Evolutionary conservation across 2,329 filamentous ascomycete genomes (phyloP).

Genomic region (Cladobotryum mycophilum): DNA sequence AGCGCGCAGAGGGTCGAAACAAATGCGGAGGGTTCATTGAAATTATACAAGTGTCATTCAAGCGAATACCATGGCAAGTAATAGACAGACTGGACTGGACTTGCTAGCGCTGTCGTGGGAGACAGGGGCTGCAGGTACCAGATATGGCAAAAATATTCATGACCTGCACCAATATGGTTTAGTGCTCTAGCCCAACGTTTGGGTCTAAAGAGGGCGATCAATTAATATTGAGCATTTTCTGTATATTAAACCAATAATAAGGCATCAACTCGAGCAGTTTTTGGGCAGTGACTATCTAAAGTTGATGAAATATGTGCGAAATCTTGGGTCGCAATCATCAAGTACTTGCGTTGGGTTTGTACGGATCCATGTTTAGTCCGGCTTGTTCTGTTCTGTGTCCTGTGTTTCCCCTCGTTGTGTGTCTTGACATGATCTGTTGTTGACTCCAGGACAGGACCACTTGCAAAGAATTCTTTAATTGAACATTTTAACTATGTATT

Average conservation of each 20-base stretch:
- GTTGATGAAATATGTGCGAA: no score
- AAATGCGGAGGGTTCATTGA: conserved; percentile 9
- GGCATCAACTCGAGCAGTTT: background rate
- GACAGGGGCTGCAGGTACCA: conserved; percentile 11
- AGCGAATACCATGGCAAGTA: background rate
- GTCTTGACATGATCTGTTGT: no score
- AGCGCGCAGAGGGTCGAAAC: conserved; percentile 2
- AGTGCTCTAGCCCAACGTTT: conserved; percentile 1
- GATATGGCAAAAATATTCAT: background rate
- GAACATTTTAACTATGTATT: no score
- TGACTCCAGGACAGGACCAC: no score
- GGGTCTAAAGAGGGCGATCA: background rate
- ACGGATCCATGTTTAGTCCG: no score
- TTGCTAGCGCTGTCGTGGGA: conserved; percentile 8
- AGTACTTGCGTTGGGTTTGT: no score
- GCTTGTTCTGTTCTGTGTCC: no score
- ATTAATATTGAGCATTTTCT: no score
- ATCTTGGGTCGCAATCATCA: no score
- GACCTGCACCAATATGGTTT: background rate
- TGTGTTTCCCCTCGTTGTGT: no score
- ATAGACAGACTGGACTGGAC: background rate
- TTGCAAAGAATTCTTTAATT: no score
- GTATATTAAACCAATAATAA: background rate
- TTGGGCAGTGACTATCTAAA: no score
- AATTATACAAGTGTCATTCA: conserved; percentile 11